Base-by-base conservation (phyloP, 2,329 filamentous ascomycete species). In the Sporothrix curviconia region DNA sequence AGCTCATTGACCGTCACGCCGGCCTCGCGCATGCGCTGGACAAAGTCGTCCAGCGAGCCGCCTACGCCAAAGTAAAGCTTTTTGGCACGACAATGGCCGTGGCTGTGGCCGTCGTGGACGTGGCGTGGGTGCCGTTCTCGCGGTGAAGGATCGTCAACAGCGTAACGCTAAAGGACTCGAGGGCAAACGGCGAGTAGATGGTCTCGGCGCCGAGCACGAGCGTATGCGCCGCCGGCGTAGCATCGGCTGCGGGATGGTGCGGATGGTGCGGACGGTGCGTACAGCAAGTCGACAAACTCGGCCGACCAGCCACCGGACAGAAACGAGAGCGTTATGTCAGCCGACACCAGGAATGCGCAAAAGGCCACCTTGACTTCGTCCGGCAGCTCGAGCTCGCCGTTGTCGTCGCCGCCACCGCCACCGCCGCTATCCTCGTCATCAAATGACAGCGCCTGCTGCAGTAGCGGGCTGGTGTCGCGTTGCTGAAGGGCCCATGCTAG, bases 51-150 rank as follows among this genome's bases (percentile, higher is more conserved):
- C 22, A 94, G 78, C 19, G 88, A 91, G 0, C 89, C 89, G 0
- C 89, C 89, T 5, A 94, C 89, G 3, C 89, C 89, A 71, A 94
- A 94, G 70, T 94, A 94, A 11, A 92, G 78, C 62, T 83, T 81
- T 74, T 94, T 94, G 1, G 89, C 89, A 3, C 89, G 5, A 92
- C 79, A 19, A 90, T 74, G 1, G 86, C 84, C 50, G 79, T 80
- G 0, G 83, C 81, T 53, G 74, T 72, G 52, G 76, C 74, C 3
- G 67, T 66, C 55, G 69, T 65, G 24, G 24, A 22, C 30, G 24
- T 42, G 28, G 5, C 11, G 11, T 32, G 6, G 28, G 5, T 32
- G 28, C 11, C 28, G 28, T 32, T 32, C 28, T 46, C 24, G 51
- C 72, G 71, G 19, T 75, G 67, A 44, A 91, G 72, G 15, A 89